A percentile compares a stretch with the other conserved stretches of the same genome.
These are phyloP conservation scores for Dactylorhiza incarnata DNA, from an alignment of 106 monocot genomes.

Conservation along the genomic window DNA sequence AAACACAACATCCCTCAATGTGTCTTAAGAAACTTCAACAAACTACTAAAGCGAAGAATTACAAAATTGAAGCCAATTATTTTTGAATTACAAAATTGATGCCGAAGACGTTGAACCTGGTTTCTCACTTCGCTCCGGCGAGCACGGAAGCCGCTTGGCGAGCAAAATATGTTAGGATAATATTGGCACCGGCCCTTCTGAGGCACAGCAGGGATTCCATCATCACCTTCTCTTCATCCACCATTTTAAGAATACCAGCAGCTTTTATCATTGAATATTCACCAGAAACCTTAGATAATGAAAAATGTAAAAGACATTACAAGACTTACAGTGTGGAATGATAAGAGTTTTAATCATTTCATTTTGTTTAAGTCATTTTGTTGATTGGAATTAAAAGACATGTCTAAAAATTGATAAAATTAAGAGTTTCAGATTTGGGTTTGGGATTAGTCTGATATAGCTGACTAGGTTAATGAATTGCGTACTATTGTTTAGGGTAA, in stretches of 20 bases:
- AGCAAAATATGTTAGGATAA: conserved; percentile 91
- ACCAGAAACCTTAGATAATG: conserved; percentile 67
- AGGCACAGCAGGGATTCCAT: conserved; percentile 90
- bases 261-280: conserved; percentile 98
- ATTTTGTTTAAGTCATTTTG: too few relatives aligned
- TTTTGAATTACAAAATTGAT: not conserved
- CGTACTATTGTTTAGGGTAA: too few relatives aligned
- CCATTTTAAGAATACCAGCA: conserved; percentile 70
- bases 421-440: too few relatives aligned
- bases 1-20: too few relatives aligned
- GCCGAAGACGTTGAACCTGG: not conserved
- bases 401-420: too few relatives aligned
- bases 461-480: too few relatives aligned
- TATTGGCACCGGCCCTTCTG: conserved; percentile 78
- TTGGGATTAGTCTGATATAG: too few relatives aligned
- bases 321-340: not conserved
- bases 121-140: conserved; percentile 33
- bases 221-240: conserved; percentile 95
- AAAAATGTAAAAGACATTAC: not conserved
- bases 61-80: not conserved
- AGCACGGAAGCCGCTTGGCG: conserved; percentile 69
- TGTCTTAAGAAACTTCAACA: not conserved
- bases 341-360: not conserved
- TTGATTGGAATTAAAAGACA: too few relatives aligned
- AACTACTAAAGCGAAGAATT: not conserved